Percentiles rank a stretch among this genome's conserved stretches.
phyloP scores from a whole-genome alignment of 768 basidiomycete genomes.

The Gloeopeniophorella convolvens region DNA sequence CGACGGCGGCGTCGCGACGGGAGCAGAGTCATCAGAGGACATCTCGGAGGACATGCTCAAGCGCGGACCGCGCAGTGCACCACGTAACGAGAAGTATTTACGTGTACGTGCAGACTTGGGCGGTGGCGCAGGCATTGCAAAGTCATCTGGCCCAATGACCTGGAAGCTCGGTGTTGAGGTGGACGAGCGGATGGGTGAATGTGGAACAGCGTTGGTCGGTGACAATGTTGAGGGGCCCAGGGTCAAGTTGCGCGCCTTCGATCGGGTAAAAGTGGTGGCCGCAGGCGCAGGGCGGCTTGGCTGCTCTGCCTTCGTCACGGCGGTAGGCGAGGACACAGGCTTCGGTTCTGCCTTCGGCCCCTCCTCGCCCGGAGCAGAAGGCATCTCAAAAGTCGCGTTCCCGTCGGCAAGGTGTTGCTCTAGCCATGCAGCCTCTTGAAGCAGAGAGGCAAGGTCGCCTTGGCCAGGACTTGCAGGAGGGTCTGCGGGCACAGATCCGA shows the following conservation, averaged over 20 bases:
- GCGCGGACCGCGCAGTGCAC: slow-evolving; percentile 41
- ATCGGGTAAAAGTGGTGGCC: slow-evolving; percentile 5
- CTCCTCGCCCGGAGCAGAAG: slow-evolving; percentile 1
- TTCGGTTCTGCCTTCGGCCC: neutral
- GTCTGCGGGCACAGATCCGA: slow-evolving; percentile 25
- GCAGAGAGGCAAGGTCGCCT: slow-evolving; percentile 46
- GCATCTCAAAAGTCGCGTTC: slow-evolving; percentile 25
- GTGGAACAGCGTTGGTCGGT: neutral
- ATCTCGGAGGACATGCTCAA: slow-evolving; percentile 56
- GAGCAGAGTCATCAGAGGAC: slow-evolving; percentile 62
- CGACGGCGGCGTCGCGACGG: slow-evolving; percentile 54
- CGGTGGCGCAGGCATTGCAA: too few relatives aligned
- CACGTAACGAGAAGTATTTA: slow-evolving; percentile 32
- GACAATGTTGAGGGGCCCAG: neutral
- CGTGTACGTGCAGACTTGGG: slow-evolving; percentile 35
- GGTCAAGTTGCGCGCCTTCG: slow-evolving; percentile 11
- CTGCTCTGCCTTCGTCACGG: neutral
- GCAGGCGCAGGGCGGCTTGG: slow-evolving; percentile 9
- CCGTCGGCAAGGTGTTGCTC: slow-evolving; percentile 49
- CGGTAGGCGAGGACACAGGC: neutral
- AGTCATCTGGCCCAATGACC: too few relatives aligned
- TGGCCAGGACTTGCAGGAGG: slow-evolving; percentile 40
- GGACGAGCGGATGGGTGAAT: slow-evolving; percentile 9
- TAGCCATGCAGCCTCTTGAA: slow-evolving; percentile 53
- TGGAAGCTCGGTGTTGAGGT: slow-evolving; percentile 15